A percentile compares a stretch with the other conserved stretches of the same genome.
These are phyloP conservation scores for Jamesozyma hellenica DNA, from an alignment of 805 yeast genomes.

Conservation along the genomic window DNA sequence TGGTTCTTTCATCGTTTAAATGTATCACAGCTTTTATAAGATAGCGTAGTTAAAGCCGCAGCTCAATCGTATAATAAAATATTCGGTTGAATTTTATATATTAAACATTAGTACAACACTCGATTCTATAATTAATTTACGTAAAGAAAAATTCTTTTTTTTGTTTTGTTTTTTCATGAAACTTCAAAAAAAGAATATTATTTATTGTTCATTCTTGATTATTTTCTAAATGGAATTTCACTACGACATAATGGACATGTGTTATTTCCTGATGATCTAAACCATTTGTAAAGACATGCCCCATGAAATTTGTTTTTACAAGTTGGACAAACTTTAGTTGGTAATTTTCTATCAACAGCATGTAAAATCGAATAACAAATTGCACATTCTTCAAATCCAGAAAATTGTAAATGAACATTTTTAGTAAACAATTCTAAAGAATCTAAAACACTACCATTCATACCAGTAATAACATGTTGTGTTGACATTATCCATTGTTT, in stretches of 20 bases:
- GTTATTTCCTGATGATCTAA: constrained; percentile 82
- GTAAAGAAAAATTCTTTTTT: too few relatives aligned
- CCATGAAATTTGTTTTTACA: constrained; percentile 93
- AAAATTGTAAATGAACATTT: constrained; percentile 75
- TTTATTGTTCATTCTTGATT: too few relatives aligned
- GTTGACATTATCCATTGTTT: constrained; percentile 91
- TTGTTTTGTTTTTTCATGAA: too few relatives aligned
- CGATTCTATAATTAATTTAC: too few relatives aligned
- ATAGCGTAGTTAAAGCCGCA: too few relatives aligned
- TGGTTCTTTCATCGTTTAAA: too few relatives aligned
- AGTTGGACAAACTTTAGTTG: constrained; percentile 78
- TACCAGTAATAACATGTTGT: constrained; percentile 66
- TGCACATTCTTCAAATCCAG: constrained; percentile 94
- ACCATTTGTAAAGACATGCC: constrained; percentile 95
- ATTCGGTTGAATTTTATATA: too few relatives aligned
- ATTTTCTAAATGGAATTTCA: constrained; percentile 26
- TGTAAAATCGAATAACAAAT: constrained; percentile 89
- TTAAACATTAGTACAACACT: too few relatives aligned
- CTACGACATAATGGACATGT: constrained; percentile 91
- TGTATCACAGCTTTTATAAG: too few relatives aligned
- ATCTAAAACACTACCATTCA: constrained; percentile 52
- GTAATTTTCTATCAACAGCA: constrained; percentile 76
- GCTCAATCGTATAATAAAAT: too few relatives aligned
- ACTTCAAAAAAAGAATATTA: too few relatives aligned
- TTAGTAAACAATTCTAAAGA: constrained; percentile 36